Evolutionary conservation across 2,329 filamentous ascomycete species (phyloP).

Genomic region (Claviceps digitariae): DNA sequence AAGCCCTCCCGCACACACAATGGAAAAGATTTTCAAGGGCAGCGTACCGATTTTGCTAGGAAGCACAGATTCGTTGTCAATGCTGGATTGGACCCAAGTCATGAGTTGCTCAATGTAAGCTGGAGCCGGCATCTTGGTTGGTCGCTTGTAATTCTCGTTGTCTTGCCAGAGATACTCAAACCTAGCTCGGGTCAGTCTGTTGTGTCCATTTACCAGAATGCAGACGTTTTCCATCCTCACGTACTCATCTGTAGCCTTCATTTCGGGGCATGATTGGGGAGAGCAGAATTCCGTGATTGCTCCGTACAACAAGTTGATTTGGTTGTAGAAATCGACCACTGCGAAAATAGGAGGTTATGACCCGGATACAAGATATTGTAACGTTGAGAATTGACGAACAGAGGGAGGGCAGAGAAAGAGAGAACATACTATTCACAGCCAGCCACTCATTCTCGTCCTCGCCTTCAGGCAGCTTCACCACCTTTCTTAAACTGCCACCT

Average conservation of each 20-base stretch:
- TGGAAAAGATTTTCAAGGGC: background rate
- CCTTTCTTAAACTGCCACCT: slow-evolving; percentile 86
- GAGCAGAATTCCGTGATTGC: slow-evolving; percentile 99
- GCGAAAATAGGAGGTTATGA: background rate
- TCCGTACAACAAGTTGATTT: slow-evolving; percentile 97
- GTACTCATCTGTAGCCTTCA: slow-evolving; percentile 99
- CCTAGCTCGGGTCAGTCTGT: slow-evolving; percentile 26
- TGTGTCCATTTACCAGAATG: background rate
- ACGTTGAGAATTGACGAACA: background rate
- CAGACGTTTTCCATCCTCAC: slow-evolving; percentile 12
- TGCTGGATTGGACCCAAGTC: slow-evolving; percentile 88
- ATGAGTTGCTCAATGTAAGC: slow-evolving; percentile 98
- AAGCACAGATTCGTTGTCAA: slow-evolving; percentile 90
- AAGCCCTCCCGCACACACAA: background rate
- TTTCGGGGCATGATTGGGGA: slow-evolving; percentile 90
- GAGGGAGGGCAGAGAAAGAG: background rate
- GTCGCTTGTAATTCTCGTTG: slow-evolving; percentile 80
- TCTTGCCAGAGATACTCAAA: slow-evolving; percentile 99
- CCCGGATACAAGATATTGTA: background rate
- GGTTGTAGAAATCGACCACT: slow-evolving; percentile 99
- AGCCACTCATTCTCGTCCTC: slow-evolving; percentile 98
- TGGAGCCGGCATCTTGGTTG: slow-evolving; percentile 94
- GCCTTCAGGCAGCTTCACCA: slow-evolving; percentile 91
- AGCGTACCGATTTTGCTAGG: slow-evolving; percentile 73
- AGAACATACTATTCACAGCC: slow-evolving; percentile 73